Percentiles rank a stretch among this genome's conserved stretches.
phyloP scores from a whole-genome alignment of 371 early-diverging fungal genomes.

The Syncephalastrum contaminatum region DNA sequence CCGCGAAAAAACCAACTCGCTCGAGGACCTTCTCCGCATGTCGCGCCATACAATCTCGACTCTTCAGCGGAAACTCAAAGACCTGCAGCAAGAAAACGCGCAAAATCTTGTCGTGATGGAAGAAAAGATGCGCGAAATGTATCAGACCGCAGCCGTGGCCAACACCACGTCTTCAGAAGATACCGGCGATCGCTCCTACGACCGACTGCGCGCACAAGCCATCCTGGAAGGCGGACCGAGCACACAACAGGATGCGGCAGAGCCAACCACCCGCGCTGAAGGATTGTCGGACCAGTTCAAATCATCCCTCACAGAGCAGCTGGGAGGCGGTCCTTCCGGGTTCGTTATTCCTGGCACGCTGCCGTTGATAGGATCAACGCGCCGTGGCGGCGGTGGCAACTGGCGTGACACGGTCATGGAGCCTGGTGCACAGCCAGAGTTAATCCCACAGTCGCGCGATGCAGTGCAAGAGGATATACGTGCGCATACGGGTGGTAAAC shows the following conservation, averaged over 20 bases:
- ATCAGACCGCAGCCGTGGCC: conserved; percentile 57
- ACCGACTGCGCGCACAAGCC: conserved; percentile 44
- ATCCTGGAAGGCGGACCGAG: conserved; percentile 39
- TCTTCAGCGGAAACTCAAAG: conserved; percentile 68
- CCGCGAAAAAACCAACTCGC: conserved; percentile 70
- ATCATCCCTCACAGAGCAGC: conserved; percentile 30
- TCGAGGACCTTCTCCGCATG: conserved; percentile 79
- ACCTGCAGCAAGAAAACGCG: conserved; percentile 65
- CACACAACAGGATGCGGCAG: too few species aligned
- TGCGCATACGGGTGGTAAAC: not conserved
- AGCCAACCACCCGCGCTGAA: conserved; percentile 19
- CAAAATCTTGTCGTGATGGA: conserved; percentile 69
- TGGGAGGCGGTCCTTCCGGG: conserved; percentile 33
- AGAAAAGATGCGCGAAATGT: conserved; percentile 67
- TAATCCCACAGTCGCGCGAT: not conserved
- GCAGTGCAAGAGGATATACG: not conserved
- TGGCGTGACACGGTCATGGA: not conserved
- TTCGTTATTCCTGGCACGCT: conserved; percentile 47
- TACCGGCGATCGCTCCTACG: conserved; percentile 28
- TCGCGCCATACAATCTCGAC: conserved; percentile 80
- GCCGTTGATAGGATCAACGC: conserved; percentile 41
- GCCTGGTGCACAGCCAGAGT: not conserved
- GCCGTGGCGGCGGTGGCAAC: conserved; percentile 20
- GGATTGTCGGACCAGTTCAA: conserved; percentile 43
- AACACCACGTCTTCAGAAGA: conserved; percentile 34